phyloP scores from a whole-genome alignment of 2,329 filamentous ascomycete species.

The Aspergillus pseudoglaucus region DNA sequence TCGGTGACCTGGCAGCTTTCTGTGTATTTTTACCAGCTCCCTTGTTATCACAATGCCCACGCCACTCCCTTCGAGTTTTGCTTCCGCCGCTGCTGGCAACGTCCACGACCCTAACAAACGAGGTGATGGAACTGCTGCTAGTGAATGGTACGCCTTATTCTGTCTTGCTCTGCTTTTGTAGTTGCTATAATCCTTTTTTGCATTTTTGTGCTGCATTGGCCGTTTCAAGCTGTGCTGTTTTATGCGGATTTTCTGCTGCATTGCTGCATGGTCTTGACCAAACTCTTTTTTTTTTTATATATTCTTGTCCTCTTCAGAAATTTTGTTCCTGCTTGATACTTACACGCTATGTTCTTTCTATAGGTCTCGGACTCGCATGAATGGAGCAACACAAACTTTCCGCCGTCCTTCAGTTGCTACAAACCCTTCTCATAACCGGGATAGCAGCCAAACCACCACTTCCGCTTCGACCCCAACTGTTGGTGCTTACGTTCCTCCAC shows the following conservation, averaged over 20 bases:
- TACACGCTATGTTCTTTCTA: conserved; percentile 3
- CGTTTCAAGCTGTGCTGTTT: not conserved
- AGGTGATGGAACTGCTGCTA: conserved; percentile 53
- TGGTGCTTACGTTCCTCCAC: conserved; percentile 55
- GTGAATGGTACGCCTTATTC: conserved; percentile 60
- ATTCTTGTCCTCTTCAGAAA: not conserved
- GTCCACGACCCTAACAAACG: conserved; percentile 55
- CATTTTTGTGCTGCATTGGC: not conserved
- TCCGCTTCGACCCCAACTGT: conserved; percentile 36
- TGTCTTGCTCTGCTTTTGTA: conserved; percentile 1
- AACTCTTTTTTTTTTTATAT: not conserved
- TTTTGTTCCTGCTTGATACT: conserved; percentile 11
- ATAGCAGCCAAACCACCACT: conserved; percentile 33
- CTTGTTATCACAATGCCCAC: conserved; percentile 53
- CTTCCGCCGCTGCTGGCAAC: conserved; percentile 73
- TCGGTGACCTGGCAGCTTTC: not conserved
- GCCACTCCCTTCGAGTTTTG: conserved; percentile 75
- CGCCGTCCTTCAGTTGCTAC: conserved; percentile 57
- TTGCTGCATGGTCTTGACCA: not conserved
- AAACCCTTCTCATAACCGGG: conserved; percentile 43
- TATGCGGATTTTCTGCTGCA: not conserved
- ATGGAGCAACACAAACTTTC: conserved; percentile 63
- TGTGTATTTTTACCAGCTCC: not conserved
- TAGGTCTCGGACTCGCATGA: conserved; percentile 56
- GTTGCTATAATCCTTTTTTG: not conserved